Conservation (phyloP, 2,329 filamentous ascomycete genomes). For the Teratosphaeria epicoccoides region DNA sequence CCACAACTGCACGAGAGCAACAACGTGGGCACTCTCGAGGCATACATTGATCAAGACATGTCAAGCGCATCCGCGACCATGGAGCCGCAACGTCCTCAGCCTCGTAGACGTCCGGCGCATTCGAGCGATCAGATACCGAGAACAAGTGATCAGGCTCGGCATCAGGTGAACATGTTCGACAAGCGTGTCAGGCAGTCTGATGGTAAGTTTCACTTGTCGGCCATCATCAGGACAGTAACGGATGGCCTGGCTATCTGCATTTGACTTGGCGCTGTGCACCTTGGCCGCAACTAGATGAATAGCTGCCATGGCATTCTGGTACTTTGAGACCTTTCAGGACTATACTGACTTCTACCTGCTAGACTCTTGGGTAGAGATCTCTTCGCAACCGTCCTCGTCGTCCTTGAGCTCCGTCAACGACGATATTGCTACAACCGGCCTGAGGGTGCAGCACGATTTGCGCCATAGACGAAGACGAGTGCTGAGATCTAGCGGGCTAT, state of each 20-base stretch:
- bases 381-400: slow-evolving; percentile 85
- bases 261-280: not conserved
- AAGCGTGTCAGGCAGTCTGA: slow-evolving; percentile 18
- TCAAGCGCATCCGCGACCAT: not conserved
- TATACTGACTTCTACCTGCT: slow-evolving; percentile 25
- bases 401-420: slow-evolving; percentile 76
- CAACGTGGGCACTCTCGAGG: not conserved
- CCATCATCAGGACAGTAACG: not conserved
- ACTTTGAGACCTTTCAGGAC: slow-evolving; percentile 9
- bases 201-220: slow-evolving; percentile 14
- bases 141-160: slow-evolving; percentile 12
- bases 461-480: slow-evolving; percentile 48
- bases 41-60: not conserved
- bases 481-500: slow-evolving; percentile 32
- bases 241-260: not conserved
- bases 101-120: not conserved
- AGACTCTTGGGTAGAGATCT: slow-evolving; percentile 96
- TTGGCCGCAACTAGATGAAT: not conserved
- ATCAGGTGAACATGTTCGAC: slow-evolving; percentile 17
- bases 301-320: slow-evolving; percentile 12
- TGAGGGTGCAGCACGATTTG: slow-evolving; percentile 60
- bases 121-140: slow-evolving; percentile 12
- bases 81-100: slow-evolving; percentile 2
- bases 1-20: not conserved
- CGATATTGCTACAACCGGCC: slow-evolving; percentile 81